Base-by-base conservation (phyloP, 2,329 filamentous ascomycete genomes). In the Cladosporium sp. region DNA sequence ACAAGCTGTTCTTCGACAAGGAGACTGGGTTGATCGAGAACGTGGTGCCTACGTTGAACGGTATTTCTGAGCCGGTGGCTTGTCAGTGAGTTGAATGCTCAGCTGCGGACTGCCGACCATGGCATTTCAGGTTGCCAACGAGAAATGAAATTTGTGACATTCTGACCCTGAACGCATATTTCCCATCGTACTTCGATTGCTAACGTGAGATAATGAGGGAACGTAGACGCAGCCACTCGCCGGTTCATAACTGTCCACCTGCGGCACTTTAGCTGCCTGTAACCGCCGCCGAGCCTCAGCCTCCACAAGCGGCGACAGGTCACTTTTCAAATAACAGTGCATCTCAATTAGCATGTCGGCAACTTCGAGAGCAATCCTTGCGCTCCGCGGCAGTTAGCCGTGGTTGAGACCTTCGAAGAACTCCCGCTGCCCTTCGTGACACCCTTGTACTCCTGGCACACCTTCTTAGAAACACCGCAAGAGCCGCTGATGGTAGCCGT, bases 1-100 rank as follows among this genome's bases (percentile, higher is more conserved):
- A 77, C 43, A 56, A 57, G 7, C 35, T 77, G 13, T 63, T 59
- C 2, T 74, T 77, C 44, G 66, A 73, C 43, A 22, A 52, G 4
- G 58, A 68, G 0, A 59, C 53, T 13, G 73, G 72, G 0, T 51
- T 75, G 40, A 73, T 76, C 4, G 35, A 65, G 33, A 55, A 58
- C 3, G 70, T 77, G 0, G 59, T 65, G 16, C 70, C 71, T 10
- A 73, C 71, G 4, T 53, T 72, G 33, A 58, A 58, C 33, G 66
- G 70, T 1, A 16, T 50, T 2, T 8, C 38, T 3, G 40, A 43
- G 4, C 32, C 48, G 19, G 40, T 50, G 2, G 14, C 28, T 9
- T 28, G 22, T 28, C 22, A 28, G 22, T 28, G 22, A 28, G 4
- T 28, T 28, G 22, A 7, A 28, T 7, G 22, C 22, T 28, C 22